Evolutionary conservation across 345 rosid genomes (phyloP).

Genomic region (Leavenworthia alabamica): DNA sequence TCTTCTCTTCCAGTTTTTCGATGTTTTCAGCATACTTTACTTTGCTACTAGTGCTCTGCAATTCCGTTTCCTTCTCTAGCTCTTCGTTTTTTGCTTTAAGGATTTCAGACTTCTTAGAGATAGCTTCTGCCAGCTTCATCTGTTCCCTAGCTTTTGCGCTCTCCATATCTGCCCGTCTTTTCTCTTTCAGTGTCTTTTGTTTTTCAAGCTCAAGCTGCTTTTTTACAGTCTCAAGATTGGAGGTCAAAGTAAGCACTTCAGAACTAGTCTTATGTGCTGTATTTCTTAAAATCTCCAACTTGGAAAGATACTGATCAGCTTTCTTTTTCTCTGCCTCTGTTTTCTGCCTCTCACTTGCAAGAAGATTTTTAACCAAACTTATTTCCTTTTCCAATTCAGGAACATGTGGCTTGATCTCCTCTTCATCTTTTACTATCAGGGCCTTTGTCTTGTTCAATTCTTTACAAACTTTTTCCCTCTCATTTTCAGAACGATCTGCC

Average conservation of each 20-base stretch:
- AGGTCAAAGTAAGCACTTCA: conserved; percentile 40
- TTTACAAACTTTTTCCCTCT: conserved; percentile 15
- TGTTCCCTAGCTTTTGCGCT: conserved; percentile 47
- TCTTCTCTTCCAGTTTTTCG: conserved; percentile 42
- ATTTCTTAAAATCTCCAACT: conserved; percentile 47
- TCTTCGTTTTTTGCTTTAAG: conserved; percentile 19
- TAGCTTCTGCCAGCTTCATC: conserved; percentile 39
- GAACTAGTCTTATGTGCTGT: conserved; percentile 48
- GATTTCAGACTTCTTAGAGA: conserved; percentile 24
- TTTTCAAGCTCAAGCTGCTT: conserved; percentile 54
- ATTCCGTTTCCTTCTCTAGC: conserved; percentile 22
- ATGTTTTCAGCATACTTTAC: conserved; percentile 19
- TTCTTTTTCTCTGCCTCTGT: conserved; percentile 53
- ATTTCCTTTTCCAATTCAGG: conserved; percentile 4
- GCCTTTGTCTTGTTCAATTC: conserved; percentile 22
- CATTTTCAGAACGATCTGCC: conserved; percentile 39
- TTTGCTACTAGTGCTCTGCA: conserved; percentile 10
- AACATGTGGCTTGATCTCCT: conserved; percentile 22
- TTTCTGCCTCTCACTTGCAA: conserved; percentile 51
- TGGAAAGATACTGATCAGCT: conserved; percentile 46
- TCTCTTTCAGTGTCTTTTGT: conserved; percentile 44
- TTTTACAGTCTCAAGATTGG: conserved; percentile 37
- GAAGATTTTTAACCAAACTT: conserved; percentile 38
- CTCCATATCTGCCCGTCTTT: conserved; percentile 47
- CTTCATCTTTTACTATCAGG: conserved; percentile 12